Evolutionary conservation across 495 filamentous ascomycete species (phyloP), one percentile per base, ranked within the genome.

Genomic region (Daldinia grandis): DNA sequence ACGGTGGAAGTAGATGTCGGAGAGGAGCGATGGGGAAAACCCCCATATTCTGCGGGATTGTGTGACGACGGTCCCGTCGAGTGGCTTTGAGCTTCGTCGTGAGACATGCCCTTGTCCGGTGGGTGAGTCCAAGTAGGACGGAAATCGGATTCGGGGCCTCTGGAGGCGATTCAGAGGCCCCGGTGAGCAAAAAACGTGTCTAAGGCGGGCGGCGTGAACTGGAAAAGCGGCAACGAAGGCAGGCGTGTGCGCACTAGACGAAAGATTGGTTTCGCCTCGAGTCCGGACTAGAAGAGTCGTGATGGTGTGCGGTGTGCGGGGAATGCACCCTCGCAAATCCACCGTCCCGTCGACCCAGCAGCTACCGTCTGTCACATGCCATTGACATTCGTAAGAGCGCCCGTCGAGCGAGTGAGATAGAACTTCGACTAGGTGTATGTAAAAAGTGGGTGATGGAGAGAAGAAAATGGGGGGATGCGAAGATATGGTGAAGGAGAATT

Each of bases 281-380:
- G 49, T 51, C 55, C 62, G 37, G 56, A 40, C 42, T 50, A 59
- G 60, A 44, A 57, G 47, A 57, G 64, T 67, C 72, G 59, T 68
- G 58, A 74, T 75, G 71, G 64, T 61, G 69, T 78, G 79, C 78
- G 78, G 77, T 83, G 80, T 85, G 84, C 84, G 84, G 84, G 83
- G 83, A 85, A 83, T 70, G 73, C 73, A 80, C 83, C 81, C 82
- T 79, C 82, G 81, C 82, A 81, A 78, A 79, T 80, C 78, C 79
- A 82, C 82, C 80, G 77, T 78, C 69, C 82, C 79, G 77, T 78
- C 71, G 79, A 80, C 75, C 72, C 79, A 77, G 75, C 68, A 72
- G 57, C 79, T 84, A 84, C 68, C 76, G 78, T 75, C 78, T 78
- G 74, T 79, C 77, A 76, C 79, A 77, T 80, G 76, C 78, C 84